phyloP scores from a whole-genome alignment of 257 asterid species.

The Leptodermis oblonga region DNA sequence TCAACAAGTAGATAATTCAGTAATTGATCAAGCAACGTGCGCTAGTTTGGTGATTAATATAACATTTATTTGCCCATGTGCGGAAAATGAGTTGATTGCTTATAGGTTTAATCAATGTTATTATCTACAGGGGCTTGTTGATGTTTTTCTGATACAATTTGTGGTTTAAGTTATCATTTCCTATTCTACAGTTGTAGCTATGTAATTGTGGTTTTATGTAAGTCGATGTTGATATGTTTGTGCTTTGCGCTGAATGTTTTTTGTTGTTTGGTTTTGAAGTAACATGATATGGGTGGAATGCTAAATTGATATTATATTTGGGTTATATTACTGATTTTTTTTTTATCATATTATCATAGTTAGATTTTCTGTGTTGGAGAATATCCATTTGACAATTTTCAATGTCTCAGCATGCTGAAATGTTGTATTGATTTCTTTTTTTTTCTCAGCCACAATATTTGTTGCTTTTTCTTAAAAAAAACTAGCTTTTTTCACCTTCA shows the following conservation, averaged over 20 bases:
- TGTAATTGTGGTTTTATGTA: neutral
- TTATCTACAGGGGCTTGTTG: neutral
- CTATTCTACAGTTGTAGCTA: neutral
- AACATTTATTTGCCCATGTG: neutral
- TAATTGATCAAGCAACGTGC: neutral
- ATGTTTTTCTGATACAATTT: neutral
- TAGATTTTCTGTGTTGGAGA: neutral
- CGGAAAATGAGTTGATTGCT: neutral
- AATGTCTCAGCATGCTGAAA: neutral
- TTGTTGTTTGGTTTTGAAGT: neutral
- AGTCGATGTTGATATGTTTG: neutral
- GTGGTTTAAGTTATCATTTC: neutral
- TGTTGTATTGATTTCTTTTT: neutral
- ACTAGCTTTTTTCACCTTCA: neutral
- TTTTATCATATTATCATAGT: neutral
- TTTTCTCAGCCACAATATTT: neutral
- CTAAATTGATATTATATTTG: conserved; percentile 19
- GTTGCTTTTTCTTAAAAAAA: neutral
- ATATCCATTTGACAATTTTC: neutral
- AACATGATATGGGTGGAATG: neutral
- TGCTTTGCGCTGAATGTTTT: neutral
- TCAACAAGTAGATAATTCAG: neutral
- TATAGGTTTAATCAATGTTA: neutral
- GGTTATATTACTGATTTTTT: neutral
- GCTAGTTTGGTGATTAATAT: neutral